A percentile compares a stretch with the other conserved stretches of the same genome.
phyloP scores from a whole-genome alignment of 2,329 filamentous ascomycete species.

The Pseudocercospora fijiensis region DNA sequence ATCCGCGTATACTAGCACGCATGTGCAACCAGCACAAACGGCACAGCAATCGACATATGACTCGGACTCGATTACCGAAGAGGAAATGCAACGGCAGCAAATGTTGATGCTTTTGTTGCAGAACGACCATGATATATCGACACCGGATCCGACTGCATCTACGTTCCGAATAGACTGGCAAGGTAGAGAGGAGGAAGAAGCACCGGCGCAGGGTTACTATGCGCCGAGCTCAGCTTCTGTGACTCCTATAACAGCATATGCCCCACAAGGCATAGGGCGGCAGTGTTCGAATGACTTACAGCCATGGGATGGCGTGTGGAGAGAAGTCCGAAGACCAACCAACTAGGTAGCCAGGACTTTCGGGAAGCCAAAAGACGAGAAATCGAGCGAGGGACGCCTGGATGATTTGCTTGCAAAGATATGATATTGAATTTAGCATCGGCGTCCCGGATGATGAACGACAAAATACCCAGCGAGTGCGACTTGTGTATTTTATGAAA shows the following conservation, averaged over 20 bases:
- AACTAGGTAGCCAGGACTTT: conserved; percentile 20
- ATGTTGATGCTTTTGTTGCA: conserved; percentile 49
- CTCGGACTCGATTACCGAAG: conserved; percentile 44
- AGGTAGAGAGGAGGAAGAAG: conserved; percentile 32
- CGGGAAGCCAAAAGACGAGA: conserved; percentile 24
- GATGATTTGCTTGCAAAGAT: not conserved
- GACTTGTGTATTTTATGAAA: conserved; percentile 3
- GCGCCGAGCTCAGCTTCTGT: conserved; percentile 25
- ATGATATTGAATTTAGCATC: conserved; percentile 9
- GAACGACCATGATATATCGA: conserved; percentile 30
- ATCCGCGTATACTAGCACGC: conserved; percentile 25
- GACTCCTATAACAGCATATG: conserved; percentile 23
- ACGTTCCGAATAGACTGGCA: conserved; percentile 47
- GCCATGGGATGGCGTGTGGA: conserved; percentile 38
- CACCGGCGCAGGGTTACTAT: conserved; percentile 32
- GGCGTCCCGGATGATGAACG: conserved; percentile 3
- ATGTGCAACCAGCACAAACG: conserved; percentile 10
- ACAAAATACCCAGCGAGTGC: conserved; percentile 16
- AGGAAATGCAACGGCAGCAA: conserved; percentile 52
- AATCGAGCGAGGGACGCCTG: conserved; percentile 19
- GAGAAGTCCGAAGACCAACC: conserved; percentile 21
- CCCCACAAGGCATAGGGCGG: conserved; percentile 23
- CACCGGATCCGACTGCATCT: conserved; percentile 38
- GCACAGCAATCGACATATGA: conserved; percentile 29
- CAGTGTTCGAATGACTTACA: conserved; percentile 27